Percentiles rank a stretch among this genome's conserved stretches.
These are phyloP conservation scores for Eutrema japonicum DNA, from an alignment of 345 rosid species.

Conservation along the genomic window DNA sequence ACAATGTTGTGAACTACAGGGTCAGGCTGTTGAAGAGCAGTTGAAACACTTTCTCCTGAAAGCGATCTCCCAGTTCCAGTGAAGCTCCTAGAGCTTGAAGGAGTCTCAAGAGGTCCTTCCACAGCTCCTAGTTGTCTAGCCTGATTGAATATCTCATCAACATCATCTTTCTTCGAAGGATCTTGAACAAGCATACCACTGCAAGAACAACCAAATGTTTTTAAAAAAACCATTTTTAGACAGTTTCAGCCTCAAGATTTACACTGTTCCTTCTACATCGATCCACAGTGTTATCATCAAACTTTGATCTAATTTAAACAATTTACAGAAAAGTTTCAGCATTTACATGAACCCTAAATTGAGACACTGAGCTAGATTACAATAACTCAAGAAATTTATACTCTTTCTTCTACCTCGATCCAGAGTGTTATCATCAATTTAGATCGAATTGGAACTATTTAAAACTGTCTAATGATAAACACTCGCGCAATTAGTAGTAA, in stretches of 20 bases:
- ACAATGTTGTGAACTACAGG: constrained; percentile 79
- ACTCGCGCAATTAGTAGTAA: neutral
- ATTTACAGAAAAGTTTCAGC: neutral
- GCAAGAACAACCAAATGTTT: constrained; percentile 24
- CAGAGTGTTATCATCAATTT: neutral
- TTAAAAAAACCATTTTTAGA: neutral
- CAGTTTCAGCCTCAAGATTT: neutral
- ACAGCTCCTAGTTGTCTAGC: constrained; percentile 95
- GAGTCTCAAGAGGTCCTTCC: constrained; percentile 79
- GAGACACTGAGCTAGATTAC: neutral
- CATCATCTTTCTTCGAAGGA: constrained; percentile 81
- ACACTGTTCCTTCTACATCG: neutral
- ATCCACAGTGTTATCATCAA: neutral
- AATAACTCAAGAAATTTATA: neutral
- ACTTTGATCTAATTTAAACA: neutral
- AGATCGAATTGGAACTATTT: neutral
- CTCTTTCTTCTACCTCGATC: neutral
- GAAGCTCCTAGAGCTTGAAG: constrained; percentile 83
- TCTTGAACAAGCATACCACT: constrained; percentile 99
- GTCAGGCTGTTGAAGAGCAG: constrained; percentile 88
- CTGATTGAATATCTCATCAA: constrained; percentile 88
- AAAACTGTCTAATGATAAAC: neutral
- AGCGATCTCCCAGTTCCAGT: constrained; percentile 86
- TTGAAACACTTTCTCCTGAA: constrained; percentile 71
- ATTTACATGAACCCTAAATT: neutral